Evolutionary conservation across 1,284 basidiomycete genomes (phyloP), one percentile per base, ranked within the genome.

Genomic region (Nidula niveotomentosa): DNA sequence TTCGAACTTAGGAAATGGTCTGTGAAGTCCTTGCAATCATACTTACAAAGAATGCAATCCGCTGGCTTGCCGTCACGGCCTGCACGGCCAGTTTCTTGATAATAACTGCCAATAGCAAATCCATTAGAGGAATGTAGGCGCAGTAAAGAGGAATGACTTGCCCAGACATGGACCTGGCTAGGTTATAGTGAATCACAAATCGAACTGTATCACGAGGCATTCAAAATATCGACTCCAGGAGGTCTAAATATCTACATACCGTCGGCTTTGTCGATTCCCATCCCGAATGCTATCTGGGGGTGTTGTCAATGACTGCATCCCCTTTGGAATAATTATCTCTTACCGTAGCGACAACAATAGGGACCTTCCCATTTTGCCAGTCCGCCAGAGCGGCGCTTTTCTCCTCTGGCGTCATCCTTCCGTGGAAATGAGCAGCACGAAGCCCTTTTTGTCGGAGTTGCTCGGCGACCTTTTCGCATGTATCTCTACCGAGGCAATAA

Each of bases 181-280:
- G 64, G 53, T 74, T 70, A 49, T 73, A 63, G 56, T 81, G 79
- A 36, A 81, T 76, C 9, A 81, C 78, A 53, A 77, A 80, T 37
- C 78, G 76, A 30, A 81, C 79, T 81, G 50, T 15, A 51, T n/a
- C 33, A 6, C 35, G 33, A 17, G 33, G 8, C 13, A 37, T 13
- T 36, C 17, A 36, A 18, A 36, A 0, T 13, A 35, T 46, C 37
- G n/a, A n/a, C 34, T 39, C 6, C 8, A 10, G 13, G 10, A 18
- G 15, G 18, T 36, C 36, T 37, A 12, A 9, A n/a, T 37, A 10
- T 8, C 8, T 49, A n/a, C n/a, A n/a, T 33, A 77, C 78, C 78
- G 57, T 80, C 74, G 33, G 83, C 70, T 68, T 98, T 98, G 73
- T 98, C 95, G 56, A 98, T 96, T 13, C 96, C 96, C 96, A 99